These are phyloP conservation scores for Phylloporus rhodoxanthus DNA, from an alignment of 768 basidiomycete species.

Conservation along the genomic window DNA sequence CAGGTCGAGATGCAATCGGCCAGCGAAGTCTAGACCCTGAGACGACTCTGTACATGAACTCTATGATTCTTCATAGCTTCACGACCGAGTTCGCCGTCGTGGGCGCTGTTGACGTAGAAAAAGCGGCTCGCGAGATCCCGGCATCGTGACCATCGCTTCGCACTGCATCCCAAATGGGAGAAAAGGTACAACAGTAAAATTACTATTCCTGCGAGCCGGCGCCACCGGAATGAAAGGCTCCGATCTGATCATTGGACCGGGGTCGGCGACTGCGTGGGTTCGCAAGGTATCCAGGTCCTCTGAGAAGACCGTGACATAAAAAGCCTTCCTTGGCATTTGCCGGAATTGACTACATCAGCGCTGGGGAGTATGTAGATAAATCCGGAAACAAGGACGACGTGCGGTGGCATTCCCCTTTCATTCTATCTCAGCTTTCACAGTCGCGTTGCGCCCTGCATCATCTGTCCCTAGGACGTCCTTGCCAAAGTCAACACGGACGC, in stretches of 20 bases:
- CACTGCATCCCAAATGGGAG: neutral
- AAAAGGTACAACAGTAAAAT: neutral
- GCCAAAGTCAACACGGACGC: constrained; percentile 24
- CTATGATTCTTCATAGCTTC: no score
- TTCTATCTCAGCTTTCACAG: constrained; percentile 11
- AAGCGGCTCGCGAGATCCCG: neutral
- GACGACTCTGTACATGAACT: neutral
- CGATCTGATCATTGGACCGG: neutral
- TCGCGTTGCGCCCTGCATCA: neutral
- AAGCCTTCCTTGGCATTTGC: neutral
- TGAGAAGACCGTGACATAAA: neutral
- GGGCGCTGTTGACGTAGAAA: neutral
- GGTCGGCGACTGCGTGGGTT: neutral
- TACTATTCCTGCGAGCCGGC: neutral
- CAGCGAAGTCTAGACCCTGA: neutral
- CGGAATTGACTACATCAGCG: neutral
- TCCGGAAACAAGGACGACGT: neutral
- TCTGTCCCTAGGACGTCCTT: neutral
- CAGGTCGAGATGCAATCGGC: neutral
- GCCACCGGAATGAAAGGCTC: neutral
- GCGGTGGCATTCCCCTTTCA: neutral
- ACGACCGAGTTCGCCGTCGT: neutral
- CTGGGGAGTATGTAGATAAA: neutral
- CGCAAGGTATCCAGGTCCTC: neutral
- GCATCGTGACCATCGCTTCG: neutral